phyloP scores from a whole-genome alignment of 2,329 filamentous ascomycete genomes.

The Pseudopyricularia cyperi region DNA sequence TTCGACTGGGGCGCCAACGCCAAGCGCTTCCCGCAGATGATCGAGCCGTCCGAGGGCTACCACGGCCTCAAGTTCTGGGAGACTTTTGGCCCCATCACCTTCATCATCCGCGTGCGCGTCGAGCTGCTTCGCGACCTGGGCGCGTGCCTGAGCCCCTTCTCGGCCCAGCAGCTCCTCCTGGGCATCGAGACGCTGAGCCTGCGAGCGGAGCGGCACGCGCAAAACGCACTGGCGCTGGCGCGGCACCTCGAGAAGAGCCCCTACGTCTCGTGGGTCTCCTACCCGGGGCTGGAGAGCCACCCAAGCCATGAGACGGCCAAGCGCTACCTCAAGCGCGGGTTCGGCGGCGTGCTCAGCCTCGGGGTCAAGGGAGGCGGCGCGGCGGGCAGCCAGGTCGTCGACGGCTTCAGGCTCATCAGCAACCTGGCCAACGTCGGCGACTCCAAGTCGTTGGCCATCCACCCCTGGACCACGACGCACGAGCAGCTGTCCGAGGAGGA shows the following conservation, averaged over 20 bases:
- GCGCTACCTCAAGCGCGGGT: constrained; percentile 75
- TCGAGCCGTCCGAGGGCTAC: constrained; percentile 78
- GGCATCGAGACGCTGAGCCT: constrained; percentile 84
- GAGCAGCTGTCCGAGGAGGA: constrained; percentile 81
- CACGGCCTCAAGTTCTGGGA: constrained; percentile 93
- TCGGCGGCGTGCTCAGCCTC: constrained; percentile 83
- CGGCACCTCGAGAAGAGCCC: constrained; percentile 72
- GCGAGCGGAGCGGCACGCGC: constrained; percentile 72
- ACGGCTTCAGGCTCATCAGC: constrained; percentile 88
- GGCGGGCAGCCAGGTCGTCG: constrained; percentile 81
- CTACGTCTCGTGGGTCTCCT: constrained; percentile 86
- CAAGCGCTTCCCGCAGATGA: constrained; percentile 82
- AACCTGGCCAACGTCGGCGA: constrained; percentile 96
- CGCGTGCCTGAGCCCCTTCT: constrained; percentile 74
- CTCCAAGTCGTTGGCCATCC: constrained; percentile 87
- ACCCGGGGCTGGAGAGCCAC: constrained; percentile 78
- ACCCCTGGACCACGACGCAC: constrained; percentile 92
- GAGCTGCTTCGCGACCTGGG: constrained; percentile 86
- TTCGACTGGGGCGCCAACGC: constrained; percentile 87
- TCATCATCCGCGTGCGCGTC: constrained; percentile 73
- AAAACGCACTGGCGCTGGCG: constrained; percentile 70
- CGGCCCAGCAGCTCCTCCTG: constrained; percentile 79
- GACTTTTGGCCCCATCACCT: constrained; percentile 72
- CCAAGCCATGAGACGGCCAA: constrained; percentile 67
- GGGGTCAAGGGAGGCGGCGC: constrained; percentile 78